Percentiles rank a stretch among this genome's conserved stretches.
Evolutionary conservation across 2,329 filamentous ascomycete species (phyloP).

Genomic region (Phialemonium atrogriseum): DNA sequence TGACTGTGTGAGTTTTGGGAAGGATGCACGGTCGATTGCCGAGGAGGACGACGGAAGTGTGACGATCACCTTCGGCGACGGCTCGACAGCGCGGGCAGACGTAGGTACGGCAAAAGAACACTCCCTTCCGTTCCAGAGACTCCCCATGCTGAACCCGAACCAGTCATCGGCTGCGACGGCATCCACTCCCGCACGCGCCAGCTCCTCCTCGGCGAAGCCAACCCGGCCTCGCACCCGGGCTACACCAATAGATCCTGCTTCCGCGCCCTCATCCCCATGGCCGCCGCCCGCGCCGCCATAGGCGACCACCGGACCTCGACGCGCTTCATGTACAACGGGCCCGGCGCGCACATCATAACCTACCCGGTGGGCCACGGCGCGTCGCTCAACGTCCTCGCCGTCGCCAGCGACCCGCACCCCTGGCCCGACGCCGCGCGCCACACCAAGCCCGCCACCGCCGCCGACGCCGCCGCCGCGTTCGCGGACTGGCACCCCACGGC

Average conservation of each 20-base stretch:
- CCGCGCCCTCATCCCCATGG: constrained; percentile 53
- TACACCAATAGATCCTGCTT: constrained; percentile 56
- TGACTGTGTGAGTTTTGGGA: constrained; percentile 22
- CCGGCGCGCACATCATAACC: constrained; percentile 48
- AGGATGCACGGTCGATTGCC: constrained; percentile 21
- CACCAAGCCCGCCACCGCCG: constrained; percentile 25
- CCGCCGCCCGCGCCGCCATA: constrained; percentile 36
- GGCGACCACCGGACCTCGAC: constrained; percentile 39
- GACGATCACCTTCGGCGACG: constrained; percentile 12
- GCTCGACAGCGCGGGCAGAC: no score
- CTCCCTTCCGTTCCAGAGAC: not conserved
- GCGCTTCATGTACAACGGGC: constrained; percentile 48
- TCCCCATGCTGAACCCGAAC: constrained; percentile 4
- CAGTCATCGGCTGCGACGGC: constrained; percentile 55
- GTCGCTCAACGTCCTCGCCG: constrained; percentile 49
- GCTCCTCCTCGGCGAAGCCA: constrained; percentile 29
- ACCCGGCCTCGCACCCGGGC: constrained; percentile 21
- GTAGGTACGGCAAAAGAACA: no score
- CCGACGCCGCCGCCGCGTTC: constrained; percentile 32
- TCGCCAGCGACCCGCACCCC: constrained; percentile 25
- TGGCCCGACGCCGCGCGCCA: constrained; percentile 15
- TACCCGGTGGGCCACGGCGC: constrained; percentile 50
- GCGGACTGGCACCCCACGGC: constrained; percentile 30
- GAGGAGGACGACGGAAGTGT: constrained; percentile 11
- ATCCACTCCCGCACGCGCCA: constrained; percentile 49